Evolutionary conservation across 352 stramenopile species (phyloP).

Genomic region (Phytophthora meadii): DNA sequence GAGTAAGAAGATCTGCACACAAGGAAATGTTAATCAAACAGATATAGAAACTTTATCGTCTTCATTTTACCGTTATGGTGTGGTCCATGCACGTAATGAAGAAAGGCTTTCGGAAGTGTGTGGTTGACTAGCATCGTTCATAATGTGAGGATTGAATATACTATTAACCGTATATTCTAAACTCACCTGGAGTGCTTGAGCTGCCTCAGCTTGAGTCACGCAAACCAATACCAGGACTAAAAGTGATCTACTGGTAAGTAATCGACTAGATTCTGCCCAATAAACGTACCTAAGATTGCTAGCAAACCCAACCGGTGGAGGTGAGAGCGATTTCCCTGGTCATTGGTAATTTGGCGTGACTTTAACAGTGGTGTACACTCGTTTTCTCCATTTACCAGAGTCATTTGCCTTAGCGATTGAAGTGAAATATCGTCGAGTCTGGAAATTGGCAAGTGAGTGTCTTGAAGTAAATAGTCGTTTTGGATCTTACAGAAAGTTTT

Average conservation of each 20-base stretch:
- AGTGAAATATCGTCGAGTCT: background rate
- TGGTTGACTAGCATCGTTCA: background rate
- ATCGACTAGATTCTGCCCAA: background rate
- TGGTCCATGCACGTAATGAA: conserved; percentile 19
- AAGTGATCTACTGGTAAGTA: background rate
- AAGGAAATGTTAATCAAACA: too few relatives aligned
- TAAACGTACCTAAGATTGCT: background rate
- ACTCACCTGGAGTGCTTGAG: conserved; percentile 13
- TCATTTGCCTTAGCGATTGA: background rate
- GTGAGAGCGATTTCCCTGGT: background rate
- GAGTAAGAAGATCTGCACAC: conserved; percentile 40
- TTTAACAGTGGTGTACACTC: background rate
- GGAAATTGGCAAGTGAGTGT: background rate
- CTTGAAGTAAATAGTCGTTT: background rate
- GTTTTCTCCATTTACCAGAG: background rate
- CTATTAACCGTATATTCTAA: background rate
- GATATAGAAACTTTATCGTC: too few relatives aligned
- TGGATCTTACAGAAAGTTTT: background rate
- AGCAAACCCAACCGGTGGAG: conserved; percentile 3
- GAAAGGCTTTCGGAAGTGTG: conserved; percentile 15
- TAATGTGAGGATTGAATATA: background rate
- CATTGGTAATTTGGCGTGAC: background rate
- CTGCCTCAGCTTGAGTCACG: conserved; percentile 17
- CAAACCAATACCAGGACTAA: conserved; percentile 8
- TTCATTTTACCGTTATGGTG: conserved; percentile 22